These are phyloP conservation scores for Sophora flavescens DNA, from an alignment of 306 rosid genomes.

Conservation along the genomic window DNA sequence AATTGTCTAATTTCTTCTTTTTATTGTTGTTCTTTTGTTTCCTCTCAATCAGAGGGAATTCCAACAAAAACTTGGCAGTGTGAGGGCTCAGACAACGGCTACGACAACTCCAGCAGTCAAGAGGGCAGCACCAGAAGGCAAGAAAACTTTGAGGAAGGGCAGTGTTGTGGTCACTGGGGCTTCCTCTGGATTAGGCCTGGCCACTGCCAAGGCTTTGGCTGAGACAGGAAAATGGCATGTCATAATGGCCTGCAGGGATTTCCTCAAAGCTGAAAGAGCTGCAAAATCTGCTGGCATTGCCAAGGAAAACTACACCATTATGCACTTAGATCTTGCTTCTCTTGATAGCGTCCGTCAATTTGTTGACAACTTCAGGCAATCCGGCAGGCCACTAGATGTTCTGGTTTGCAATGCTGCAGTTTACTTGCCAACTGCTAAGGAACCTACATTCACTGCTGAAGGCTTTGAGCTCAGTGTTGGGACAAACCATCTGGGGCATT, in stretches of 20 bases:
- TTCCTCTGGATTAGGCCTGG: constrained; percentile 88
- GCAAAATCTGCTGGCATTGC: constrained; percentile 83
- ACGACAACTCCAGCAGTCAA: constrained; percentile 62
- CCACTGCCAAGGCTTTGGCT: constrained; percentile 88
- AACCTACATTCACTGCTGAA: constrained; percentile 83
- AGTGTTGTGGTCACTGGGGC: constrained; percentile 87
- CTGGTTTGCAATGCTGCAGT: constrained; percentile 94
- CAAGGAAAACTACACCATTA: constrained; percentile 76
- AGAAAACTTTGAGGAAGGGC: constrained; percentile 85
- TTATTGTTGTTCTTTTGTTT: not conserved
- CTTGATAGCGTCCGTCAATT: constrained; percentile 85
- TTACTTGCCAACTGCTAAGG: constrained; percentile 83
- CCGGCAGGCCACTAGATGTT: constrained; percentile 78
- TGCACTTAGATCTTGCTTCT: constrained; percentile 90
- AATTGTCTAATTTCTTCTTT: not conserved
- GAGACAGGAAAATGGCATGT: constrained; percentile 93
- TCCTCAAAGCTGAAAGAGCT: constrained; percentile 90
- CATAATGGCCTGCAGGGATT: constrained; percentile 95
- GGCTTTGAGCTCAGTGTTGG: constrained; percentile 95
- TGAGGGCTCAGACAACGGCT: constrained; percentile 66
- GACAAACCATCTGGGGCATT: constrained; percentile 90
- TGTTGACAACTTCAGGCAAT: constrained; percentile 70
- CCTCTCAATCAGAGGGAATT: constrained; percentile 56
- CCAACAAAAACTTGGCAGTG: constrained; percentile 49
- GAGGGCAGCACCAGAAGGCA: constrained; percentile 65